Percentiles rank a stretch among this genome's conserved stretches.
Conservation (phyloP, 352 stramenopile species). For the Thraustochytrium sp. region DNA sequence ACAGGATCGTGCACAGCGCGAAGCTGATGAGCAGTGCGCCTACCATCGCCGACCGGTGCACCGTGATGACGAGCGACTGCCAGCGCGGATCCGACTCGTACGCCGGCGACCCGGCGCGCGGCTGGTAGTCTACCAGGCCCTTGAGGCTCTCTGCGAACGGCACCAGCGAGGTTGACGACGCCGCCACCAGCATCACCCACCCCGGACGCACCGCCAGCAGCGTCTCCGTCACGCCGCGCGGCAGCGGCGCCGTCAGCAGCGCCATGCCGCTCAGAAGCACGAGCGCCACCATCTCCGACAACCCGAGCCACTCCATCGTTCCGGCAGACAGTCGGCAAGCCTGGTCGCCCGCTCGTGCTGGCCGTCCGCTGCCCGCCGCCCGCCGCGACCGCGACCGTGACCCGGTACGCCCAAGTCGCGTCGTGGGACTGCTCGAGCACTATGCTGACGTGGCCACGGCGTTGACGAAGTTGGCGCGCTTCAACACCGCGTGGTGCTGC, state of each 20-base stretch:
- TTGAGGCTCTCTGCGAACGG: conserved; percentile 3
- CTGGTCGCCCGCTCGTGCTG: too few relatives aligned
- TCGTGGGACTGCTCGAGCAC: too few relatives aligned
- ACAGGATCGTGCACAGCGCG: background rate
- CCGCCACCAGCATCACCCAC: background rate
- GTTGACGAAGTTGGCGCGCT: too few relatives aligned
- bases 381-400: too few relatives aligned
- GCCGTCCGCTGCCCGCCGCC: too few relatives aligned
- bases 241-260: background rate
- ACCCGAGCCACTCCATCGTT: background rate
- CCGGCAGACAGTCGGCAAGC: too few relatives aligned
- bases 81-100: conserved; percentile 35
- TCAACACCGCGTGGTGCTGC: too few relatives aligned
- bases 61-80: background rate
- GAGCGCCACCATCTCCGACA: background rate
- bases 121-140: conserved; percentile 25
- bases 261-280: background rate
- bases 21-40: conserved; percentile 1
- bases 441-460: too few relatives aligned
- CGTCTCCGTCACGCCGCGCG: background rate
- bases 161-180: conserved; percentile 17
- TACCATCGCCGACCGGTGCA: background rate
- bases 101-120: background rate
- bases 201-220: background rate
- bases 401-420: too few relatives aligned